Percentiles rank a stretch among this genome's conserved stretches.
These are phyloP conservation scores for Raffaelea ambrosiae DNA, from an alignment of 2,329 filamentous ascomycete species.

Conservation along the genomic window DNA sequence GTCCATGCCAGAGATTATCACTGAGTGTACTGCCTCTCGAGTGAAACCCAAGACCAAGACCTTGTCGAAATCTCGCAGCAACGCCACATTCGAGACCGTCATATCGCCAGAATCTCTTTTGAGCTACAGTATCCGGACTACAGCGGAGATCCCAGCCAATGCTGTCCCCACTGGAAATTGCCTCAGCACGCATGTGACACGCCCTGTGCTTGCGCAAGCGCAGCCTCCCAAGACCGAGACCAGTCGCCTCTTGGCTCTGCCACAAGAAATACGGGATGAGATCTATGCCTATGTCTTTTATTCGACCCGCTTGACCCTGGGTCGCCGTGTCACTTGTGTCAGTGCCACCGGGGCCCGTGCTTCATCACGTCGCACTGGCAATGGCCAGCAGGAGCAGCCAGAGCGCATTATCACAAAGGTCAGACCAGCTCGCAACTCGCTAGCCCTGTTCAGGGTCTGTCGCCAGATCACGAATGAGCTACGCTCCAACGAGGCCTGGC, in stretches of 20 bases:
- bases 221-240: neutral
- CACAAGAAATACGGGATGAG: conserved; percentile 13
- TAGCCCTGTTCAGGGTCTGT: conserved; percentile 13
- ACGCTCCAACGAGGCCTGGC: conserved; percentile 11
- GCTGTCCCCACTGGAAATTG: no score
- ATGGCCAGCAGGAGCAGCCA: no score
- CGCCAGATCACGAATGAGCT: conserved; percentile 14
- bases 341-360: neutral
- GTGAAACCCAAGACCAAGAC: no score
- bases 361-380: neutral
- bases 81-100: no score
- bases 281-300: conserved; percentile 13
- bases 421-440: conserved; percentile 11
- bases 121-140: no score
- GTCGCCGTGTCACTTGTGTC: conserved; percentile 11
- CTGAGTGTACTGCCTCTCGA: no score
- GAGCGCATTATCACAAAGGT: conserved; percentile 6
- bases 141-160: no score
- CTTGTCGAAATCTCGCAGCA: no score
- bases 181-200: no score
- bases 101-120: no score
- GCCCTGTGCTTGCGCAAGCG: neutral
- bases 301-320: conserved; percentile 13
- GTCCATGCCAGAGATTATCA: no score
- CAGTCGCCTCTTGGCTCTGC: conserved; percentile 10